phyloP scores from a whole-genome alignment of 306 rosid genomes.

The Trichosanthes truncata region DNA sequence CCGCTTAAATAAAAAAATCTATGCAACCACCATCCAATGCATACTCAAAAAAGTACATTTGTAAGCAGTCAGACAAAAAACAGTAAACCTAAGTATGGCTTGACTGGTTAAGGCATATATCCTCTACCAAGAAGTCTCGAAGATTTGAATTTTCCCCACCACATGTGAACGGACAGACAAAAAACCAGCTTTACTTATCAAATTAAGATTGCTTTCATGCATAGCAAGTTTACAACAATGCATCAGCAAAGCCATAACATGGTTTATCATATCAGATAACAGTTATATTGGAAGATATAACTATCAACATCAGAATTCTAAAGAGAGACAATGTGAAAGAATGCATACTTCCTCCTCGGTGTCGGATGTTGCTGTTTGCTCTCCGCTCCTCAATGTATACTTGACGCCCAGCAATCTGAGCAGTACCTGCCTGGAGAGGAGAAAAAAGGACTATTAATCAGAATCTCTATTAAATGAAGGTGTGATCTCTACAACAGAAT shows the following conservation, averaged over 20 bases:
- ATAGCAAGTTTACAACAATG: neutral
- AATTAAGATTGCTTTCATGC: neutral
- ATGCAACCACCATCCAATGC: neutral
- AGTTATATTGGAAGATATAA: neutral
- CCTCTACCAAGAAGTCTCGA: no score
- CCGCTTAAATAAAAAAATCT: neutral
- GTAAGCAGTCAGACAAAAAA: neutral
- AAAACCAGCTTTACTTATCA: neutral
- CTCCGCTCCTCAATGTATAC: conserved; percentile 94
- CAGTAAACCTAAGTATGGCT: neutral
- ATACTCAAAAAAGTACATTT: neutral
- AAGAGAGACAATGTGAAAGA: neutral
- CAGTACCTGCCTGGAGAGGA: conserved; percentile 49
- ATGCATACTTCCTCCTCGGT: conserved; percentile 73
- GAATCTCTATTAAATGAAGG: neutral
- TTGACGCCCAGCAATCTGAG: conserved; percentile 71
- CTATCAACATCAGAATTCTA: neutral
- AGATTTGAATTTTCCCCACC: no score
- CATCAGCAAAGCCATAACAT: neutral
- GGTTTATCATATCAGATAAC: neutral
- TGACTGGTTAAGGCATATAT: no score
- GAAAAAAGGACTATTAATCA: neutral
- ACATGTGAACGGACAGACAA: neutral
- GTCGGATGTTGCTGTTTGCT: conserved; percentile 71
- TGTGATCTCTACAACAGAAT: neutral